phyloP scores from a whole-genome alignment of 2,329 filamentous ascomycete genomes.

The Aspergillus glaucus region DNA sequence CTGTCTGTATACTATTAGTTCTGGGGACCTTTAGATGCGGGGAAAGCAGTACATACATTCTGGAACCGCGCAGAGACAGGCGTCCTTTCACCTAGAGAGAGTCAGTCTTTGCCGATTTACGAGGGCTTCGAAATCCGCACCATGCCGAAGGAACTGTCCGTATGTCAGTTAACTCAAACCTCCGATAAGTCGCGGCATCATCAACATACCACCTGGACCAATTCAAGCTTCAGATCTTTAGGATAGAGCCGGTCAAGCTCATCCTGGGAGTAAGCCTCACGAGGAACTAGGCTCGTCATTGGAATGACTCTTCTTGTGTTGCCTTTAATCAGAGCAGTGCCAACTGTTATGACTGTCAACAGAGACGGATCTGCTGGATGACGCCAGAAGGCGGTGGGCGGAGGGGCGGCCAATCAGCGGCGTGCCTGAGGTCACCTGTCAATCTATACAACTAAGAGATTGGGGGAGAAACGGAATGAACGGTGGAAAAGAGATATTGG shows the following conservation, averaged over 20 bases:
- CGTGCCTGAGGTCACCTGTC: background rate
- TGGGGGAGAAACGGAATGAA: background rate
- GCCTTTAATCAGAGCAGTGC: constrained; percentile 1
- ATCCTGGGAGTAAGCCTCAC: constrained; percentile 68
- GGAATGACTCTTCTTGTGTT: background rate
- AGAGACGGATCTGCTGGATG: background rate
- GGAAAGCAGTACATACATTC: constrained; percentile 46
- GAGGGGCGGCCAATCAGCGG: background rate
- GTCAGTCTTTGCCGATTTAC: background rate
- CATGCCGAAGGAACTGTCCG: constrained; percentile 62
- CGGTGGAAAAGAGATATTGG: background rate
- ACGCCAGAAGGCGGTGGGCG: background rate
- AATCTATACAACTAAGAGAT: background rate
- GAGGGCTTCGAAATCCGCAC: constrained; percentile 41
- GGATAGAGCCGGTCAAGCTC: constrained; percentile 82
- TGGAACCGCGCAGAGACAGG: constrained; percentile 84
- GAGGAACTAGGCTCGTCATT: constrained; percentile 75
- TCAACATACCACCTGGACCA: constrained; percentile 69
- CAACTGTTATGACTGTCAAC: background rate
- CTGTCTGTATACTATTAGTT: constrained; percentile 36
- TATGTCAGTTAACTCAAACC: constrained; percentile 7
- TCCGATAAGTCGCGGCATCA: background rate
- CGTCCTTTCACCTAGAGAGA: constrained; percentile 58
- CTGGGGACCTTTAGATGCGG: constrained; percentile 3
- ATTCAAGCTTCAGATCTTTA: constrained; percentile 67